A percentile compares a stretch with the other conserved stretches of the same genome.
phyloP scores from a whole-genome alignment of 2,329 filamentous ascomycete genomes.

The Aspergillus neotritici region DNA sequence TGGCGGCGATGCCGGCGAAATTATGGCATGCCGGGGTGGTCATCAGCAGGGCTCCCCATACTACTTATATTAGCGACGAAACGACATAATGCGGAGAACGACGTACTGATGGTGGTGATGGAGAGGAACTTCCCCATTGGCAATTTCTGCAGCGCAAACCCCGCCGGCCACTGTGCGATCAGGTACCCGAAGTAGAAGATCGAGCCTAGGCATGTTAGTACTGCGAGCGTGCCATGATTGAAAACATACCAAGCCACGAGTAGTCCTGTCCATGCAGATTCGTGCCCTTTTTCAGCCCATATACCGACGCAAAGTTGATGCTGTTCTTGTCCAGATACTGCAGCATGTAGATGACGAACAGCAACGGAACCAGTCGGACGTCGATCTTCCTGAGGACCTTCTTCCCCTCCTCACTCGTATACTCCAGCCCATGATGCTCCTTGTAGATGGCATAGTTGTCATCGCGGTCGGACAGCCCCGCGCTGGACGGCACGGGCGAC shows the following conservation, averaged over 20 bases:
- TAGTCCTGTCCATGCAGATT: slow-evolving; percentile 21
- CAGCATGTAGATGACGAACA: slow-evolving; percentile 55
- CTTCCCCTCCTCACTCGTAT: slow-evolving; percentile 20
- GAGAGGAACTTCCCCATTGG: slow-evolving; percentile 45
- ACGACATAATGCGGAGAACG: accelerated
- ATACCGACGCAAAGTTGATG: slow-evolving; percentile 34
- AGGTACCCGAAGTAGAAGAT: slow-evolving; percentile 51
- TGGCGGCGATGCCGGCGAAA: slow-evolving; percentile 41
- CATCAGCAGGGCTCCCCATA: slow-evolving; percentile 44
- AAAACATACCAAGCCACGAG: slow-evolving; percentile 21
- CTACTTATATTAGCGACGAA: slow-evolving; percentile 9
- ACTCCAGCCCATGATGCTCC: slow-evolving; percentile 16
- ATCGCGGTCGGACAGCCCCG: slow-evolving; percentile 22
- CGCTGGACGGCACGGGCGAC: slow-evolving; percentile 8
- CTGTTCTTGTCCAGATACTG: slow-evolving; percentile 54
- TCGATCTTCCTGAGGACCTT: slow-evolving; percentile 53
- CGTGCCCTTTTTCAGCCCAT: slow-evolving; percentile 26
- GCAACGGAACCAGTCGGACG: slow-evolving; percentile 48
- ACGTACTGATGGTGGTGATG: slow-evolving; percentile 32
- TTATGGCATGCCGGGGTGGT: slow-evolving; percentile 40
- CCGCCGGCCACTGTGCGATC: slow-evolving; percentile 41
- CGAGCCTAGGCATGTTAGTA: slow-evolving; percentile 23
- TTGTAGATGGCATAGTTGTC: slow-evolving; percentile 37
- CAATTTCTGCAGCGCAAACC: slow-evolving; percentile 41
- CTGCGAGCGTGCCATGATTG: no score